phyloP scores from a whole-genome alignment of 257 asterid species.

The Solanum bulbocastanum region DNA sequence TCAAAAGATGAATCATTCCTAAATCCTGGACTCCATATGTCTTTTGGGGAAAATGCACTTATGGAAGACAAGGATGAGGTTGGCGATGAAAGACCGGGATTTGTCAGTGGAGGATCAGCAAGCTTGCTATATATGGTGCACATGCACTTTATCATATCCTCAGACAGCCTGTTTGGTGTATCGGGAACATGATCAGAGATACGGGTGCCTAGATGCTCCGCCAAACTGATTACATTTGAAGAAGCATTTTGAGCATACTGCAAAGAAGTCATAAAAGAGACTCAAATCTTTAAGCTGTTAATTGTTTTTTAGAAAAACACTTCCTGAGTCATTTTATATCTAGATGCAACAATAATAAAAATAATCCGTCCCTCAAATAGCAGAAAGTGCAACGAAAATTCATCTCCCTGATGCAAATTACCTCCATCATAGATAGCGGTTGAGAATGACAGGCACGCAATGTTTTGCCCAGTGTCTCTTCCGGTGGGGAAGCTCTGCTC shows the following conservation, averaged over 20 bases:
- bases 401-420: constrained; percentile 8
- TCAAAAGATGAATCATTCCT: constrained; percentile 78
- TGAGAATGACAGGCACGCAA: constrained; percentile 91
- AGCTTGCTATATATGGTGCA: constrained; percentile 80
- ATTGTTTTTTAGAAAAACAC: not conserved
- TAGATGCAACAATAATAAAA: not conserved
- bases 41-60: constrained; percentile 69
- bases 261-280: not conserved
- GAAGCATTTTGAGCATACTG: constrained; percentile 69
- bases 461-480: constrained; percentile 51
- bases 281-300: not conserved
- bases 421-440: constrained; percentile 94
- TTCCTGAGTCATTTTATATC: not conserved
- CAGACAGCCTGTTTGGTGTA: constrained; percentile 81
- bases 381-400: not conserved
- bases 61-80: constrained; percentile 69
- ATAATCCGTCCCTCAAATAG: not conserved
- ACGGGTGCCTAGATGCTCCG: constrained; percentile 91
- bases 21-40: constrained; percentile 80
- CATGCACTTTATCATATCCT: constrained; percentile 96
- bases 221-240: constrained; percentile 64
- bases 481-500: constrained; percentile 46
- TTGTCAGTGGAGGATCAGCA: constrained; percentile 61
- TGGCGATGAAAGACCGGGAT: constrained; percentile 73
- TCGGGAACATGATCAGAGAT: constrained; percentile 76